phyloP scores from a whole-genome alignment of 177 flowering plant species.

The Vitis hybrid region DNA sequence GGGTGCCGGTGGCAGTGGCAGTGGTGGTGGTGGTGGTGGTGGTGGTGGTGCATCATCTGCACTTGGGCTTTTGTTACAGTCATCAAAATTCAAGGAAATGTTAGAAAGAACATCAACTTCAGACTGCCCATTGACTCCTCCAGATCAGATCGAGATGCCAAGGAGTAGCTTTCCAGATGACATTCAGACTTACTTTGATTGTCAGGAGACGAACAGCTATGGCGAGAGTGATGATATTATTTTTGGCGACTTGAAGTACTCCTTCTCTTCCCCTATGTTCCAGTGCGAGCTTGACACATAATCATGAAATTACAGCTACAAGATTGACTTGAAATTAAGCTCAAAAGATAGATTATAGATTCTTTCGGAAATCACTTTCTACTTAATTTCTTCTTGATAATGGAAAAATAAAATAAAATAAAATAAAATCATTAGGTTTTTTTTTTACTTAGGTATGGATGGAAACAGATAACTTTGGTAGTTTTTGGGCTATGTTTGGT shows the following conservation, averaged over 20 bases:
- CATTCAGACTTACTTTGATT: slow-evolving; percentile 63
- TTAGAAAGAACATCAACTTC: slow-evolving; percentile 47
- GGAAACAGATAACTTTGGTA: too few relatives aligned
- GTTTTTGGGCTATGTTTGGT: too few relatives aligned
- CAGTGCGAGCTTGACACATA: slow-evolving; percentile 31
- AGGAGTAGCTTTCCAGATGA: slow-evolving; percentile 61
- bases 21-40: neutral
- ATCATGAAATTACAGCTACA: too few relatives aligned
- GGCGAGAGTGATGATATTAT: slow-evolving; percentile 45
- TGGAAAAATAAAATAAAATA: too few relatives aligned
- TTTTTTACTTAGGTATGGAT: too few relatives aligned
- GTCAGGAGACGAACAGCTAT: slow-evolving; percentile 38
- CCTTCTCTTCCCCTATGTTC: slow-evolving; percentile 43
- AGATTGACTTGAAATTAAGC: too few relatives aligned
- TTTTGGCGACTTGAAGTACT: slow-evolving; percentile 49
- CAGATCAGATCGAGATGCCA: slow-evolving; percentile 35
- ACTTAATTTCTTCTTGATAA: too few relatives aligned
- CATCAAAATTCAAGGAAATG: slow-evolving; percentile 72
- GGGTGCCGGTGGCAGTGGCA: neutral
- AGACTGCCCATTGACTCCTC: slow-evolving; percentile 29
- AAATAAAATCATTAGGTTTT: too few relatives aligned
- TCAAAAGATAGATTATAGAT: neutral
- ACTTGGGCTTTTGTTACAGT: slow-evolving; percentile 56
- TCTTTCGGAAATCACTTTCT: neutral
- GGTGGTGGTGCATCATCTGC: slow-evolving; percentile 44